phyloP scores from a whole-genome alignment of 2,329 filamentous ascomycete genomes.

The Fusarium sp. region DNA sequence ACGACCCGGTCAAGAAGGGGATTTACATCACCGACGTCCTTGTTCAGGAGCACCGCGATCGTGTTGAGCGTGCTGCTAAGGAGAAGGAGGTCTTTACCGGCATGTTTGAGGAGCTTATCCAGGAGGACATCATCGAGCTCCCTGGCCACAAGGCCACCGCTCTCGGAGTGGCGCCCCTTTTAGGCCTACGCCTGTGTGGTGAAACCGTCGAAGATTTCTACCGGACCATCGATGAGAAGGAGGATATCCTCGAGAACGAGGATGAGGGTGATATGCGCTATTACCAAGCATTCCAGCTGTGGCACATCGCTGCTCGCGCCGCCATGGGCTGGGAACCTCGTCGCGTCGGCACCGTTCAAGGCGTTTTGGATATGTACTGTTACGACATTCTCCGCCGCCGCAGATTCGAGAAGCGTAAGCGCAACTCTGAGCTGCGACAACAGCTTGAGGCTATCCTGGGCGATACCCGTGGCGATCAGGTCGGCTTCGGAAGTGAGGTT shows the following conservation, averaged over 20 bases:
- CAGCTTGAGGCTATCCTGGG: slow-evolving; percentile 23
- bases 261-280: slow-evolving; percentile 5
- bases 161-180: slow-evolving; percentile 9
- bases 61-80: slow-evolving; percentile 13
- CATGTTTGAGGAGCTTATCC: slow-evolving; percentile 25
- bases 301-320: slow-evolving; percentile 34
- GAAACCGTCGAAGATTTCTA: slow-evolving; percentile 28
- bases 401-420: slow-evolving; percentile 8
- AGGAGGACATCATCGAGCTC: neutral
- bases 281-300: slow-evolving; percentile 29
- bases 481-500: slow-evolving; percentile 3
- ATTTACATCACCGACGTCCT: slow-evolving; percentile 31
- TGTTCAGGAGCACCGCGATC: slow-evolving; percentile 26
- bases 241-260: slow-evolving; percentile 6
- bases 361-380: slow-evolving; percentile 24
- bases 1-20: neutral
- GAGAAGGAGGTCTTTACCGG: slow-evolving; percentile 23
- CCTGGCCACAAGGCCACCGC: slow-evolving; percentile 12
- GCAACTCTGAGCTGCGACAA: slow-evolving; percentile 7
- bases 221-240: neutral
- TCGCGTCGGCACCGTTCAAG: neutral
- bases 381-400: slow-evolving; percentile 25
- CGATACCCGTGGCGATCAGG: slow-evolving; percentile 18
- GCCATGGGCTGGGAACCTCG: slow-evolving; percentile 31
- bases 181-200: slow-evolving; percentile 25